Evolutionary conservation across 2,329 filamentous ascomycete genomes (phyloP).

Genomic region (Colletotrichum cordylinicola): DNA sequence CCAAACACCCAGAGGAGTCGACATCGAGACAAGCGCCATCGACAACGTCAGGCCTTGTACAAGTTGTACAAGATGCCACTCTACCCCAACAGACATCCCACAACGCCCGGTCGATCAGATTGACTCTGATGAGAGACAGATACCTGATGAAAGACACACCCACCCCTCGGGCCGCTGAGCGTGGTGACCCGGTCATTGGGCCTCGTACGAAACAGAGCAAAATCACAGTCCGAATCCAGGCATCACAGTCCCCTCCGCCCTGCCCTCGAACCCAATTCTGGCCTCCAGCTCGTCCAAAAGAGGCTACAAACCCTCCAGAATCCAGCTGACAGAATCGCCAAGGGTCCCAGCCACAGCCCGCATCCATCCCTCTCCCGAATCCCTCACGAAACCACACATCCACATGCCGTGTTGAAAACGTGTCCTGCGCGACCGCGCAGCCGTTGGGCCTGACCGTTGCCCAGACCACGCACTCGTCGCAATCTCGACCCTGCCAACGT

Average conservation of each 20-base stretch:
- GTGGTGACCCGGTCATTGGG: neutral
- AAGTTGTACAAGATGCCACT: neutral
- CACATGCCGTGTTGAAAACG: neutral
- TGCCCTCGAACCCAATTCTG: neutral
- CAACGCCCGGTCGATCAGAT: neutral
- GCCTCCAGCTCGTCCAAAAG: neutral
- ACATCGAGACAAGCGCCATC: neutral
- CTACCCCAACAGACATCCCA: neutral
- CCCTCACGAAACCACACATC: neutral
- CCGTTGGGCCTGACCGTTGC: neutral
- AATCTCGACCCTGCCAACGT: neutral
- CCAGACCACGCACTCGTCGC: neutral
- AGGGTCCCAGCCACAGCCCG: neutral
- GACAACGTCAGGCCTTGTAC: neutral
- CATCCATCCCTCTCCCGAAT: neutral
- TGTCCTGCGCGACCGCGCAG: neutral
- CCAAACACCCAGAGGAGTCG: neutral
- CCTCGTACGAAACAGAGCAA: neutral
- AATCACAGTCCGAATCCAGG: neutral
- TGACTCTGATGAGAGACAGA: neutral
- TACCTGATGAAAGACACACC: neutral
- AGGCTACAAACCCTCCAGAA: neutral
- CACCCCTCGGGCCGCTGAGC: neutral
- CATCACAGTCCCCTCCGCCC: neutral
- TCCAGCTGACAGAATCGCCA: neutral